Evolutionary conservation across 306 rosid species (phyloP).

Genomic region (Corylus americana): DNA sequence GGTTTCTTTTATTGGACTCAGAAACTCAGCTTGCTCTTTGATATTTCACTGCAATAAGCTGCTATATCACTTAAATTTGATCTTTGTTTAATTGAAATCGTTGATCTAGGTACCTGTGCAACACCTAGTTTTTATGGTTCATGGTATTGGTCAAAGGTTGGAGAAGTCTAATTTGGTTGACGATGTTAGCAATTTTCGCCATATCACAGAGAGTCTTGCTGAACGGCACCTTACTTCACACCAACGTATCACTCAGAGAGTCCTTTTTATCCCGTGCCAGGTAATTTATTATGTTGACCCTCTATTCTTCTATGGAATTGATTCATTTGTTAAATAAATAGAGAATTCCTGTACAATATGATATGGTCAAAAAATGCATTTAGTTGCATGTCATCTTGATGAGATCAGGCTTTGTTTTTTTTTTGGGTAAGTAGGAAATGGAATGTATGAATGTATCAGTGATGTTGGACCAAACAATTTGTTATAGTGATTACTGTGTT

Average conservation of each 20-base stretch:
- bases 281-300: constrained; percentile 32
- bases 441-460: background rate
- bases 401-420: background rate
- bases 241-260: constrained; percentile 83
- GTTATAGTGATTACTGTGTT: background rate
- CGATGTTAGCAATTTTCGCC: constrained; percentile 80
- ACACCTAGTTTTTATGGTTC: constrained; percentile 98
- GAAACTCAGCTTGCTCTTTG: background rate
- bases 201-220: constrained; percentile 75
- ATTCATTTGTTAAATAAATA: background rate
- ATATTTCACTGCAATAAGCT: background rate
- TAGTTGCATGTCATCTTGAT: background rate
- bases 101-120: constrained; percentile 85
- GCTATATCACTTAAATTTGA: constrained; percentile 12
- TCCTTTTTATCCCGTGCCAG: constrained; percentile 97
- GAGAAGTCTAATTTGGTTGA: constrained; percentile 98
- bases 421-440: background rate
- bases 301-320: constrained; percentile 18
- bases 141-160: constrained; percentile 99
- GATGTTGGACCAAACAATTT: background rate
- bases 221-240: constrained; percentile 82
- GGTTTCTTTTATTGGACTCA: background rate
- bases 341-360: background rate
- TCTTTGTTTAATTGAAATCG: constrained; percentile 15
- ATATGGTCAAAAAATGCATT: background rate